Evolutionary conservation across 2,329 filamentous ascomycete genomes (phyloP), one percentile per base, ranked within the genome.

Genomic region (Trichoderma breve): DNA sequence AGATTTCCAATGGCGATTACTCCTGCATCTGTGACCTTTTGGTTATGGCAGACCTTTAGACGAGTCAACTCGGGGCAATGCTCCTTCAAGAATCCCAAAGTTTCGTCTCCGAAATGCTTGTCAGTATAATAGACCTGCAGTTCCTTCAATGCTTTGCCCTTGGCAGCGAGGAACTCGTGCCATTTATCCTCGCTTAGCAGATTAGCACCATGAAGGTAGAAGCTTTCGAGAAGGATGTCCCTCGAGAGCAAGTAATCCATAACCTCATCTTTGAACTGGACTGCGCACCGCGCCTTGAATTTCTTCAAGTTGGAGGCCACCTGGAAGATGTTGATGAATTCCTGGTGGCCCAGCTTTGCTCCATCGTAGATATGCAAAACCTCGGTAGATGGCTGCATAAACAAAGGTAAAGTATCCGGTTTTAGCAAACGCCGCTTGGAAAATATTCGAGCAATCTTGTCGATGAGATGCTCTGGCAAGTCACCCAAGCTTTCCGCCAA

Each of bases 211-310:
- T 96, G 91, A 0, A 98, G 86, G 74, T 94, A 92, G 57, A 98
- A 85, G 71, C 89, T 86, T 73, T 90, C 88, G n/a, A 98, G 84
- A 9, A 87, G 82, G 64, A 89, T 87, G 64, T 92, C 87, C 62
- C 93, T 92, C 70, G 90, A 90, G 24, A 93, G 84, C 77, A 98
- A 88, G 79, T 95, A 97, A 67, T 93, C 89, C 81, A 98, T 87
- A 55, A 94, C 92, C 51, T 86, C 86, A 77, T 98, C 92, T 81
- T 97, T 97, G 85, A 98, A 92, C 78, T 97, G 95, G 64, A 96
- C 93, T n/a, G 91, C 93, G 77, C 95, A 95, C 63, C 92, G 90
- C 12, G 97, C 83, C 74, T 94, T 92, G 71, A 98, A 85, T 57
- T 87, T 87, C 76, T 89, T 89, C 69, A 97, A 83, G 6, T 85